Percentiles rank a stretch among this genome's conserved stretches.
Conservation (phyloP, 176 grass and related monocot genomes). For the Juncus effusus region DNA sequence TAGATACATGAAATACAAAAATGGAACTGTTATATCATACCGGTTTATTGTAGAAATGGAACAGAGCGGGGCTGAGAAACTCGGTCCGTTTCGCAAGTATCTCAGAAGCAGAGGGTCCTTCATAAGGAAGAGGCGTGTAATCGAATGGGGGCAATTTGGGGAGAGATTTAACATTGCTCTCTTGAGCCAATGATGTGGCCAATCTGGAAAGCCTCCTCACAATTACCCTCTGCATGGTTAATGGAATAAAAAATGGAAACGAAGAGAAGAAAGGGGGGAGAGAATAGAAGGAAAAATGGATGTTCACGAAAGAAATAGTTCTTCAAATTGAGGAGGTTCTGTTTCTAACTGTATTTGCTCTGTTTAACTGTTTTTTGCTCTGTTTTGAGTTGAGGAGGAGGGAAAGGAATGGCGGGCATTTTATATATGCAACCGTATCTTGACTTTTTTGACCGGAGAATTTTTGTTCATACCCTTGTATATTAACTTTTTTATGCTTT, state of each 20-base stretch:
- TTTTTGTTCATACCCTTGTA: too few species aligned
- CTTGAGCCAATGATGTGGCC: slow-evolving; percentile 16
- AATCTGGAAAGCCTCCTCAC: slow-evolving; percentile 40
- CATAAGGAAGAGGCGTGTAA: slow-evolving; percentile 64
- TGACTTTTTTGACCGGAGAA: too few species aligned
- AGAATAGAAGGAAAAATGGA: background rate
- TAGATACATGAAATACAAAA: background rate
- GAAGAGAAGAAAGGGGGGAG: background rate
- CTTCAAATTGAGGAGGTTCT: too few species aligned
- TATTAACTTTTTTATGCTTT: too few species aligned
- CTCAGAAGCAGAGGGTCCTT: slow-evolving; percentile 59
- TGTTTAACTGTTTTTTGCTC: too few species aligned
- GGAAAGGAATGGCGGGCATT: too few species aligned
- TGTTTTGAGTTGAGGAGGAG: too few species aligned
- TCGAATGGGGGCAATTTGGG: slow-evolving; percentile 69
- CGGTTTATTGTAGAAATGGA: slow-evolving; percentile 82
- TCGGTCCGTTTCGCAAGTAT: slow-evolving; percentile 68
- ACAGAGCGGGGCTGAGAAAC: slow-evolving; percentile 92
- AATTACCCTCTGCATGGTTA: slow-evolving; percentile 36
- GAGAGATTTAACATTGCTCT: slow-evolving; percentile 8
- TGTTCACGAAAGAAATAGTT: too few species aligned
- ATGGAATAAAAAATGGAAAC: background rate
- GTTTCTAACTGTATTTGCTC: too few species aligned
- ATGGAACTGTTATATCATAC: slow-evolving; percentile 26
- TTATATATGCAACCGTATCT: too few species aligned